Evolutionary conservation across 2,329 filamentous ascomycete genomes (phyloP), one percentile per base, ranked within the genome.

Genomic region (Venturia nashicola): DNA sequence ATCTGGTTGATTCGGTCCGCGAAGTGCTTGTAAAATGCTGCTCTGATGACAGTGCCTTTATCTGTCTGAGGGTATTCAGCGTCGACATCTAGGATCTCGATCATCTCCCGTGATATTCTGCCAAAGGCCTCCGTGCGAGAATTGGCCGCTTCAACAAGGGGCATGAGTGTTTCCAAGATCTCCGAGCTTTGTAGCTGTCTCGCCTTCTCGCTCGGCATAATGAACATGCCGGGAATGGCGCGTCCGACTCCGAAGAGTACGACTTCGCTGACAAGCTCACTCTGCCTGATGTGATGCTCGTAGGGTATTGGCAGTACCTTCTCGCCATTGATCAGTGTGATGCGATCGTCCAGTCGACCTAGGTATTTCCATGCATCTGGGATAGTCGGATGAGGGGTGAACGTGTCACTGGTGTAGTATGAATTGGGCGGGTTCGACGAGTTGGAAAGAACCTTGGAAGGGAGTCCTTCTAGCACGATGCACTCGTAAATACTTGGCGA

Each of bases 201-300:
- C 46, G 77, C 77, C 2, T 73, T 72, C n/a, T 80, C 77, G 14
- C 77, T 75, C 34, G 80, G 78, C 27, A 86, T 73, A 14, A 86
- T 73, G 12, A 86, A 67, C 12, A 85, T 67, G 1, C 83, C 84
- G 0, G 82, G 81, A 36, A 80, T 75, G 0, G 78, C 75, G 59
- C 76, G 78, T 9, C 79, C 82, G 1, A 79, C 77, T 0, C 84
- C 84, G 66, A 86, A 85, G 0, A 85, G 78, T 2, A 85, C 75
- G 0, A 80, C 80, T 65, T 87, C 85, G 18, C 78, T 74, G 0
- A 87, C 81, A 0, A 79, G 71, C 3, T 76, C 72, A 60, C 82
- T 75, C 62, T 83, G 78, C 9, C 82, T 75, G 7, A 86, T 79
- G 0, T 77, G 75, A 4, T 80, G 78, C 69, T 88, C 86, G 46